phyloP scores from a whole-genome alignment of 2,329 filamentous ascomycete species.

The Penicillium sp. region DNA sequence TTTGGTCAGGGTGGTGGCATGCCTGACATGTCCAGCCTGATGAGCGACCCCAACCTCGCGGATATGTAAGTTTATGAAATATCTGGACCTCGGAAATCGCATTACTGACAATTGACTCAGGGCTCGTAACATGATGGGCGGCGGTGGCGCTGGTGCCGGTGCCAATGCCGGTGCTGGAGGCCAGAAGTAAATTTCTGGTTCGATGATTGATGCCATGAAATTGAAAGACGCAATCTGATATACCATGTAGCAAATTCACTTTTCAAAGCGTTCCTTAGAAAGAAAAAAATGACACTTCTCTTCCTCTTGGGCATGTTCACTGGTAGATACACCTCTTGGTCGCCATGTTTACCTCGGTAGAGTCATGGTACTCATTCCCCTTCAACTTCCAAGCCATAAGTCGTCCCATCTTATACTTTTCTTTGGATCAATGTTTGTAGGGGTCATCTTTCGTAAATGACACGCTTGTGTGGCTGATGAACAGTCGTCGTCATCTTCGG shows the following conservation, averaged over 20 bases:
- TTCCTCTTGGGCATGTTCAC: not conserved
- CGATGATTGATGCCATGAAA: conserved; percentile 17
- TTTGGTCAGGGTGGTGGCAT: conserved; percentile 76
- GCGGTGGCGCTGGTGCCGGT: conserved; percentile 30
- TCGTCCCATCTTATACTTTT: too few relatives aligned
- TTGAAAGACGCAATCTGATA: conserved; percentile 23
- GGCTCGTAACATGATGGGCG: conserved; percentile 69
- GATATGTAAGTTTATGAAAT: conserved; percentile 73
- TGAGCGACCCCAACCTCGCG: conserved; percentile 88
- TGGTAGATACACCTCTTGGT: not conserved
- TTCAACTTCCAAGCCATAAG: too few relatives aligned
- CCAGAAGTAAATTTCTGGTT: conserved; percentile 18
- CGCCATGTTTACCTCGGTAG: not conserved
- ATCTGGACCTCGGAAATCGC: not conserved
- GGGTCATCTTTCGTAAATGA: too few relatives aligned
- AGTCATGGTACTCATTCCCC: not conserved
- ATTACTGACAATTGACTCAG: conserved; percentile 37
- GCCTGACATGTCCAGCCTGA: conserved; percentile 80
- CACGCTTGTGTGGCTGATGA: too few relatives aligned
- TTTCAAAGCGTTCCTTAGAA: conserved; percentile 23
- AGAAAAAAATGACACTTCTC: conserved; percentile 12
- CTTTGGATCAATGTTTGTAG: too few relatives aligned
- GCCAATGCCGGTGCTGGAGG: conserved; percentile 12
- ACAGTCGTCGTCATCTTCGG: too few relatives aligned
- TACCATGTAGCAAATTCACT: conserved; percentile 16